Conservation (phyloP, 2,329 filamentous ascomycete species). For the Westerdykella aurantiaca region DNA sequence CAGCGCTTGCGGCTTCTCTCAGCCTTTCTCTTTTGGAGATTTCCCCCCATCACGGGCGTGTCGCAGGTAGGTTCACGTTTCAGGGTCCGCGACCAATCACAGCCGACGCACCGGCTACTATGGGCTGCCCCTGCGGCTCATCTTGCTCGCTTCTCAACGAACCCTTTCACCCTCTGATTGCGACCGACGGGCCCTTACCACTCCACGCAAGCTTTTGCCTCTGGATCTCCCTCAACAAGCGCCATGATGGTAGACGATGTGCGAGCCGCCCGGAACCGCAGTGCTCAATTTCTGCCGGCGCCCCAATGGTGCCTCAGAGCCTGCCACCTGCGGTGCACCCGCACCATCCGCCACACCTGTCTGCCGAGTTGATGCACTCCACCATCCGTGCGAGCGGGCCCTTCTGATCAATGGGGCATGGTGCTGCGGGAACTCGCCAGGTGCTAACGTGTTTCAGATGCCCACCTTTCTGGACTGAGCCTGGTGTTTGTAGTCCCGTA, state of each 20-base stretch:
- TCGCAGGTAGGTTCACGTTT: neutral
- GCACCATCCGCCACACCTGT: neutral
- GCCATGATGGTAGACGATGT: neutral
- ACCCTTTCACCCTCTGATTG: neutral
- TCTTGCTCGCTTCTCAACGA: neutral
- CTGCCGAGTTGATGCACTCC: neutral
- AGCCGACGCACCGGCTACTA: neutral
- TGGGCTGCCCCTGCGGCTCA: neutral
- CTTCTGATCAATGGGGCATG: slow-evolving; percentile 19
- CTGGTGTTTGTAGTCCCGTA: slow-evolving; percentile 24
- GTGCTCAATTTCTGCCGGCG: neutral
- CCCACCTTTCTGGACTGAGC: slow-evolving; percentile 25
- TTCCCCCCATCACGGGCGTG: neutral
- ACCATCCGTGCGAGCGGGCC: neutral
- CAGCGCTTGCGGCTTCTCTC: slow-evolving; percentile 1
- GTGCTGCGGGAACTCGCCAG: slow-evolving; percentile 23
- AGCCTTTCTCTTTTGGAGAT: slow-evolving; percentile 7
- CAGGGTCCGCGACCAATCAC: neutral
- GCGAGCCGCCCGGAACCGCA: neutral
- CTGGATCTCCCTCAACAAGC: neutral
- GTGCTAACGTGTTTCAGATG: slow-evolving; percentile 36
- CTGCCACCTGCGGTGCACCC: neutral
- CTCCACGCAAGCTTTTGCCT: neutral
- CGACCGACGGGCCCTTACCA: neutral
- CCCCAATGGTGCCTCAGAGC: too few species aligned